A percentile compares a stretch with the other conserved stretches of the same genome.
Evolutionary conservation across 768 basidiomycete species (phyloP).

Genomic region (Termitomyces sp.): DNA sequence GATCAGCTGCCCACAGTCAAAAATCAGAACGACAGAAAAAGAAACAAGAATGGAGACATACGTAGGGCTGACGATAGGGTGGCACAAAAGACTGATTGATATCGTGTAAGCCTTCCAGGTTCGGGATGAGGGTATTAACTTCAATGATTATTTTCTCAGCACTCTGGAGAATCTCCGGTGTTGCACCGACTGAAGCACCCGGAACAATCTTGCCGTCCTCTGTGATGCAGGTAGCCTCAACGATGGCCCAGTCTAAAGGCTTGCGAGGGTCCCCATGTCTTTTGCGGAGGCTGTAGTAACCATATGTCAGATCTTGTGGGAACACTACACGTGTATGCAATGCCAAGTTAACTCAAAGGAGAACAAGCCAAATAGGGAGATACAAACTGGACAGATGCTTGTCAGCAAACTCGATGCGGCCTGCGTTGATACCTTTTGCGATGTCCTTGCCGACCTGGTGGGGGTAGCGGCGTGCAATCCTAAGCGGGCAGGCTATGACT

Average conservation of each 20-base stretch:
- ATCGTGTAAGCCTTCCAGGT: constrained; percentile 43
- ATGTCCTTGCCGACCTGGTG: constrained; percentile 47
- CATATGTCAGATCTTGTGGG: constrained; percentile 43
- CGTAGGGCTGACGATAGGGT: constrained; percentile 38
- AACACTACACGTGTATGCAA: constrained; percentile 30
- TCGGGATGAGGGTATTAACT: constrained; percentile 43
- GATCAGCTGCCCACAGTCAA: constrained; percentile 26
- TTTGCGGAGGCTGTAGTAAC: constrained; percentile 40
- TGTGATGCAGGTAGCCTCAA: constrained; percentile 44
- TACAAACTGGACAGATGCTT: constrained; percentile 43
- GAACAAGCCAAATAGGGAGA: background rate
- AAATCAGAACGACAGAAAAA: background rate
- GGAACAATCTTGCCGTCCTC: constrained; percentile 44
- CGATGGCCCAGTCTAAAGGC: constrained; percentile 45
- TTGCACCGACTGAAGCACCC: constrained; percentile 43
- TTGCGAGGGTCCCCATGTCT: constrained; percentile 39
- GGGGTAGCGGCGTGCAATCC: constrained; percentile 40
- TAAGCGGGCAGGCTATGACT: constrained; percentile 3
- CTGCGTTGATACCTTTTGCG: constrained; percentile 43
- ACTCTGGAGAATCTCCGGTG: constrained; percentile 41
- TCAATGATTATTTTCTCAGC: constrained; percentile 48
- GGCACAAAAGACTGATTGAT: constrained; percentile 41
- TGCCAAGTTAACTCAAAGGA: background rate
- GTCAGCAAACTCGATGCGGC: constrained; percentile 42
- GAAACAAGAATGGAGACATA: constrained; percentile 8